Conservation (phyloP, 345 rosid genomes). For the Orychophragmus violaceus region DNA sequence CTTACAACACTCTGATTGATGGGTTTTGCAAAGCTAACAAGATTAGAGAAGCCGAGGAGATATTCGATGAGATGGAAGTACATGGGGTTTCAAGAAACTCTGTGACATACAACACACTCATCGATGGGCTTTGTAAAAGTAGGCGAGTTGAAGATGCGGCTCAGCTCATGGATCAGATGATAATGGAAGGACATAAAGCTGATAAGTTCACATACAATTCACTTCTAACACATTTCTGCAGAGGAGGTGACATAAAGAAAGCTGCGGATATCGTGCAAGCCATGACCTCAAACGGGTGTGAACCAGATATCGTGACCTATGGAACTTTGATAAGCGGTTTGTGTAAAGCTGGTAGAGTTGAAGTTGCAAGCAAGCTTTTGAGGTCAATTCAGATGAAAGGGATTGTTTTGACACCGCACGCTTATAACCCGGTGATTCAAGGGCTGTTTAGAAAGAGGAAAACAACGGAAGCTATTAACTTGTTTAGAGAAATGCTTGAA, state of each 20-base stretch:
- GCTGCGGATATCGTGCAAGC: constrained; percentile 84
- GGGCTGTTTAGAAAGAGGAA: constrained; percentile 60
- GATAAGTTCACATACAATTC: constrained; percentile 82
- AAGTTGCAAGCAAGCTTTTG: constrained; percentile 63
- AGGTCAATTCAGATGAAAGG: constrained; percentile 81
- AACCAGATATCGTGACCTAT: constrained; percentile 77
- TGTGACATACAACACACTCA: constrained; percentile 85
- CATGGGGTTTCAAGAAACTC: constrained; percentile 42
- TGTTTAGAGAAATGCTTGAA: constrained; percentile 78
- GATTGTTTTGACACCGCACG: constrained; percentile 59
- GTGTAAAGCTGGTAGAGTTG: constrained; percentile 78
- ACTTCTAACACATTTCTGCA: constrained; percentile 66
- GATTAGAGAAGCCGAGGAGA: constrained; percentile 76
- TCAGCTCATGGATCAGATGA: constrained; percentile 84
- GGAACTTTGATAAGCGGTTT: constrained; percentile 78
- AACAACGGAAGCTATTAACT: constrained; percentile 60
- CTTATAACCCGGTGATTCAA: constrained; percentile 83
- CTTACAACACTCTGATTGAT: constrained; percentile 77
- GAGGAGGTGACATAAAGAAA: constrained; percentile 64
- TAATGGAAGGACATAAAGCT: constrained; percentile 70
- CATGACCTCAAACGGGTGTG: constrained; percentile 72
- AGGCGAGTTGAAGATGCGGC: constrained; percentile 37
- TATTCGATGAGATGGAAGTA: constrained; percentile 69
- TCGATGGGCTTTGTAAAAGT: constrained; percentile 70
- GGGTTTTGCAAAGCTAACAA: constrained; percentile 77